Percentiles rank a stretch among this genome's conserved stretches.
These are phyloP conservation scores for Phytophthora meadii DNA, from an alignment of 352 stramenopile genomes.

Conservation along the genomic window DNA sequence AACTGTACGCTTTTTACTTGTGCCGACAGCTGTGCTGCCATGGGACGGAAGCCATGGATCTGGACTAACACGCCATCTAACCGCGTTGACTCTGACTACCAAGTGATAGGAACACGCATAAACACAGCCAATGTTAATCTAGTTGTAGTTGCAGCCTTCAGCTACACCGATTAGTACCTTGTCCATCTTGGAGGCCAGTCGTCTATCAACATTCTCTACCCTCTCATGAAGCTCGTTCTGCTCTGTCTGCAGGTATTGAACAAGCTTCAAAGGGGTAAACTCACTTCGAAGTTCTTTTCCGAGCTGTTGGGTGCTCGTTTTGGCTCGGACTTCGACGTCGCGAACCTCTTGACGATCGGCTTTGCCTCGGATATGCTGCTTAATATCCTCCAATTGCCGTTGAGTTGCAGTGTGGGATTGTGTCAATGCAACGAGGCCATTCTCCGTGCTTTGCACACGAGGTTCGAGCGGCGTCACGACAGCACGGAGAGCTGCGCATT, in stretches of 20 bases:
- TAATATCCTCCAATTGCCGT: constrained; percentile 18
- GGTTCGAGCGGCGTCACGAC: constrained; percentile 11
- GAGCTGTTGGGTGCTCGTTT: constrained; percentile 31
- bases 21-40: constrained; percentile 37
- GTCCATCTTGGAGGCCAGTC: constrained; percentile 64
- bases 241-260: constrained; percentile 54
- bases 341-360: constrained; percentile 29
- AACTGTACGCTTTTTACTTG: constrained; percentile 28
- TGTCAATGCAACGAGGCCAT: constrained; percentile 1
- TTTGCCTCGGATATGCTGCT: constrained; percentile 29
- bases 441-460: constrained; percentile 19
- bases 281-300: constrained; percentile 35
- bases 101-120: constrained; percentile 6
- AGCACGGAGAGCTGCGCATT: constrained; percentile 18
- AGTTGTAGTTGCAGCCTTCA: constrained; percentile 10
- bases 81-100: constrained; percentile 53
- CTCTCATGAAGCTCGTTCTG: constrained; percentile 55
- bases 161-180: constrained; percentile 44
- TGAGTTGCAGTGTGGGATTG: constrained; percentile 11
- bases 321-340: constrained; percentile 13
- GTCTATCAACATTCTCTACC: constrained; percentile 49
- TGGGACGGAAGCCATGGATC: constrained; percentile 63
- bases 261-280: constrained; percentile 40
- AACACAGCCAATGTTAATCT: constrained; percentile 1
- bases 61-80: constrained; percentile 59